Percentiles rank a stretch among this genome's conserved stretches.
phyloP scores from a whole-genome alignment of 192 early-diverging fungal species.

The Borealophlyctis nickersoniae region DNA sequence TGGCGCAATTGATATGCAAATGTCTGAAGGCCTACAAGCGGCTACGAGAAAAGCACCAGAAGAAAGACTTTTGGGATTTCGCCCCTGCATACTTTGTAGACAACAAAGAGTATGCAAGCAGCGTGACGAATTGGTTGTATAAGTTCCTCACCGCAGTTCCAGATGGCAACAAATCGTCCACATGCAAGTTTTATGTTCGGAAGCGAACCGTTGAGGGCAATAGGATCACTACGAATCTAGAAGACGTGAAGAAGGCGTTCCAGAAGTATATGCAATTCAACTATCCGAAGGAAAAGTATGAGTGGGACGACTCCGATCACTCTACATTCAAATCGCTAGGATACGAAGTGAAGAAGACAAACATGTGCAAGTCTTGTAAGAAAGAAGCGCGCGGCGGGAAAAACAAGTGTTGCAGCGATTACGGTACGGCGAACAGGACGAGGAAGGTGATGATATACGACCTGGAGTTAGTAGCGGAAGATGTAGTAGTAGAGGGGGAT shows the following conservation, averaged over 20 bases:
- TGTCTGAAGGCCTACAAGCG: slow-evolving; percentile 2
- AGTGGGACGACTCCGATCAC: slow-evolving; percentile 10
- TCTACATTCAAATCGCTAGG: slow-evolving; percentile 11
- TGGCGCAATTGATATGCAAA: slow-evolving; percentile 6
- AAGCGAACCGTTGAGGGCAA: not conserved
- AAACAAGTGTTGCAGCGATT: slow-evolving; percentile 11
- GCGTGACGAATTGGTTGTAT: slow-evolving; percentile 3
- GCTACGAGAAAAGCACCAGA: not conserved
- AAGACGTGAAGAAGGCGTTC: slow-evolving; percentile 9
- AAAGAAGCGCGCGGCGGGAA: slow-evolving; percentile 11
- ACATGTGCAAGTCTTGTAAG: slow-evolving; percentile 16
- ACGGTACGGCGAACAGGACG: slow-evolving; percentile 3
- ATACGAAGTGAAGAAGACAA: not conserved
- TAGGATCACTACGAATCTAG: not conserved
- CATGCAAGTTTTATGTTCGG: slow-evolving; percentile 2
- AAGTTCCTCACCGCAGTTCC: slow-evolving; percentile 6
- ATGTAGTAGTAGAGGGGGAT: too few relatives aligned
- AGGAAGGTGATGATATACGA: not conserved
- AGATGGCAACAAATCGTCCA: slow-evolving; percentile 1
- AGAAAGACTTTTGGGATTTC: slow-evolving; percentile 15
- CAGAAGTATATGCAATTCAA: slow-evolving; percentile 18
- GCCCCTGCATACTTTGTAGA: slow-evolving; percentile 8
- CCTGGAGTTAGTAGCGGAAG: slow-evolving; percentile 7
- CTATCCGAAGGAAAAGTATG: slow-evolving; percentile 2
- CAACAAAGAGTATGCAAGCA: not conserved